Conservation (phyloP, 176 grass and related monocot species). For the Aegilops speltoides region DNA sequence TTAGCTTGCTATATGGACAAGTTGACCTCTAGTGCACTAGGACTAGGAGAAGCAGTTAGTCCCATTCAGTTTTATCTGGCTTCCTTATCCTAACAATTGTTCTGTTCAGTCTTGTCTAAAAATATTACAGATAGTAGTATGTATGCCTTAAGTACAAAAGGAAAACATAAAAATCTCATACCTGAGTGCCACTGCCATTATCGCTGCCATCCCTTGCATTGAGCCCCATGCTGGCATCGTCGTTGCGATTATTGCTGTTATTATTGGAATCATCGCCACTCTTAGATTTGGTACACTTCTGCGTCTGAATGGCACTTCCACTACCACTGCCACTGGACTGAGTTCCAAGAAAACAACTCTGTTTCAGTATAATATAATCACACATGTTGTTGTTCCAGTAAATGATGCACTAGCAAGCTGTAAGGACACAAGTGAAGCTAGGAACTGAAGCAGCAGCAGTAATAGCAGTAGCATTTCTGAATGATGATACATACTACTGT, state of each 20-base stretch:
- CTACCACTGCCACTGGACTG: conserved; percentile 93
- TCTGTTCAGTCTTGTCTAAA: background rate
- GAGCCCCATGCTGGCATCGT: conserved; percentile 46
- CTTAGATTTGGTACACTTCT: conserved; percentile 59
- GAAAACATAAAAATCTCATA: conserved; percentile 38
- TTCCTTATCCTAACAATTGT: background rate
- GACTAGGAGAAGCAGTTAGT: background rate
- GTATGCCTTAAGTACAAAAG: background rate
- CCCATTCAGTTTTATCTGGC: background rate
- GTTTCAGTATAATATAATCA: conserved; percentile 12
- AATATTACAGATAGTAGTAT: conserved; percentile 12
- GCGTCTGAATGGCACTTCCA: conserved; percentile 85
- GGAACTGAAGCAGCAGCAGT: background rate
- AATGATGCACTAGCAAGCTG: background rate
- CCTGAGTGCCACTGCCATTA: conserved; percentile 86
- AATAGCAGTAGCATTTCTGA: background rate
- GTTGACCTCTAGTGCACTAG: background rate
- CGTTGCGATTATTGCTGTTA: conserved; percentile 52
- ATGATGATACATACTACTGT: background rate
- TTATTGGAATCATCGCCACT: conserved; percentile 48
- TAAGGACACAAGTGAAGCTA: background rate
- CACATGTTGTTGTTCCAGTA: background rate
- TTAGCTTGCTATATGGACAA: background rate
- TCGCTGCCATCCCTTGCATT: conserved; percentile 80
- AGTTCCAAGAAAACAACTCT: conserved; percentile 32